A percentile compares a stretch with the other conserved stretches of the same genome.
phyloP scores from a whole-genome alignment of 1,139 yeast species.

The Arxiozyma slooffiae region DNA sequence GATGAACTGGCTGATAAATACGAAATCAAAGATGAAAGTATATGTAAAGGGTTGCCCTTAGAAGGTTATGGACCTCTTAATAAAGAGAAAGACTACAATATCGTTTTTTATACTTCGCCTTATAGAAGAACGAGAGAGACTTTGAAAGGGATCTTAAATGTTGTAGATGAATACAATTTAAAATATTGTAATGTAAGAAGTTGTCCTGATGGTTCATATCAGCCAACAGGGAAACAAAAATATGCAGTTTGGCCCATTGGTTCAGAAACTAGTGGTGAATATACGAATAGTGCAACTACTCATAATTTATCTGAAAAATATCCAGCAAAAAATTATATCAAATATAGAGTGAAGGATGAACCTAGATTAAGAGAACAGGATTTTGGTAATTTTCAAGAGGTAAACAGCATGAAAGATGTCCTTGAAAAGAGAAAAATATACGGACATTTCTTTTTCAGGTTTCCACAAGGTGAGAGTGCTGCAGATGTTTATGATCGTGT shows the following conservation, averaged over 20 bases:
- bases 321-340: slow-evolving; percentile 35
- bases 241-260: slow-evolving; percentile 21
- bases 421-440: slow-evolving; percentile 76
- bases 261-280: slow-evolving; percentile 19
- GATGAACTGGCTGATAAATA: slow-evolving; percentile 17
- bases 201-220: slow-evolving; percentile 12
- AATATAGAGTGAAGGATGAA: slow-evolving; percentile 61
- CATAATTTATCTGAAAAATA: slow-evolving; percentile 6
- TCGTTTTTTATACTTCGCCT: slow-evolving; percentile 72
- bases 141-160: slow-evolving; percentile 54
- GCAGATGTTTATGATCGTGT: slow-evolving; percentile 91
- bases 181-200: slow-evolving; percentile 9
- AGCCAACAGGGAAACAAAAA: slow-evolving; percentile 18
- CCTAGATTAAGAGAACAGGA: slow-evolving; percentile 90
- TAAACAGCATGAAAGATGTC: slow-evolving; percentile 50
- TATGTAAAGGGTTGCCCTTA: slow-evolving; percentile 7
- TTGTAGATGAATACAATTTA: slow-evolving; percentile 38
- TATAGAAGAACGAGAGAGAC: slow-evolving; percentile 76
- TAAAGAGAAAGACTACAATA: slow-evolving; percentile 14
- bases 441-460: slow-evolving; percentile 85
- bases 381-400: slow-evolving; percentile 75
- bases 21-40: slow-evolving; percentile 5
- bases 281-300: slow-evolving; percentile 18
- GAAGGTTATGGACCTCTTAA: slow-evolving; percentile 7
- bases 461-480: slow-evolving; percentile 90